These are phyloP conservation scores for Niebla homalea DNA, from an alignment of 495 filamentous ascomycete species.

Conservation along the genomic window DNA sequence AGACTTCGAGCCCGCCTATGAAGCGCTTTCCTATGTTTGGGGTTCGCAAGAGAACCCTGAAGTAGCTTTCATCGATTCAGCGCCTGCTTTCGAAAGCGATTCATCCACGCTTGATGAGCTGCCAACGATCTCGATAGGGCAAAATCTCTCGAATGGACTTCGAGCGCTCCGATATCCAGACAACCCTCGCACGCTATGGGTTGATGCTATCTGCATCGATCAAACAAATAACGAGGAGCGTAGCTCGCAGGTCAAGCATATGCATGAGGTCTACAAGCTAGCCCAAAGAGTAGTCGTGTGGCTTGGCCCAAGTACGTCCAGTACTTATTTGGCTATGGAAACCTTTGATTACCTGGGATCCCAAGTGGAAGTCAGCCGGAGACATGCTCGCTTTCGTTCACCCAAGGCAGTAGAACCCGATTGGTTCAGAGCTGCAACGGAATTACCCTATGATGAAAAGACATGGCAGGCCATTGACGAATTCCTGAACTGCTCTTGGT, in stretches of 20 bases:
- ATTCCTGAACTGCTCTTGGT: not conserved
- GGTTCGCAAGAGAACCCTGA: too few species aligned
- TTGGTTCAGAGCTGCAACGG: too few species aligned
- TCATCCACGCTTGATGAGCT: too few species aligned
- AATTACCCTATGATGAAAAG: not conserved
- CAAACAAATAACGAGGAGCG: slow-evolving; percentile 8
- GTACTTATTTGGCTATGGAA: not conserved
- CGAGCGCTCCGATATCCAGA: too few species aligned
- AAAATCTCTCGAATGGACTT: too few species aligned
- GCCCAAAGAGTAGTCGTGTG: slow-evolving; percentile 11
- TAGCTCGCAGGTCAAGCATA: slow-evolving; percentile 13
- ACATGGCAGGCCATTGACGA: not conserved
- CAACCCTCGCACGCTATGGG: too few species aligned
- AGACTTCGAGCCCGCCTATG: too few species aligned
- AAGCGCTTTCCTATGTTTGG: too few species aligned
- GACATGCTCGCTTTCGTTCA: not conserved
- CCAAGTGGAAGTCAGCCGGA: not conserved
- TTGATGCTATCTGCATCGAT: not conserved
- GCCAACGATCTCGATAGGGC: too few species aligned
- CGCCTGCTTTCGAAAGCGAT: too few species aligned
- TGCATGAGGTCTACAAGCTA: slow-evolving; percentile 17
- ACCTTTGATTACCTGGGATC: not conserved
- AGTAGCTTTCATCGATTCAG: too few species aligned
- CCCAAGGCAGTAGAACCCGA: not conserved
- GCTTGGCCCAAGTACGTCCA: slow-evolving; percentile 3